Base-by-base conservation (phyloP, 768 basidiomycete species). In the Agaricus sinodeliciosus region DNA sequence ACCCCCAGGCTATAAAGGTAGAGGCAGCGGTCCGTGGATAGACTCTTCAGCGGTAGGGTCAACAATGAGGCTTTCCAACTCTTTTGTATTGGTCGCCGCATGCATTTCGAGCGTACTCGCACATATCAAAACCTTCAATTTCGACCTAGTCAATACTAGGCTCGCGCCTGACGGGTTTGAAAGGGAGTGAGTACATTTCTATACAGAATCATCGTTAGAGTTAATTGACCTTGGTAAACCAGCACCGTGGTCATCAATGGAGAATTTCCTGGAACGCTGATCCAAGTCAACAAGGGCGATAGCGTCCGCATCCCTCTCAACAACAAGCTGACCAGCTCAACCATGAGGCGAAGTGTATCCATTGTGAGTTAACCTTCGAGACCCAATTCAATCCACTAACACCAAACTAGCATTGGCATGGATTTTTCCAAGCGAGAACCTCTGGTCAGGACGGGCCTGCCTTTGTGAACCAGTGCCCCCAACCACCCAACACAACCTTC, bases 371-470 rank as follows among this genome's bases (percentile, higher is more conserved):
- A 6, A 3, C 6, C 6, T 11, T 31, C 2, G 31, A 11, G 3
- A 11, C 22, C 22, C 1, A 11, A 11, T 35, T 34, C 3, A 43
- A 2, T 19, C 5, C 2, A 27, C 28, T 28, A 9, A 16, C 9
- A 16, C 11, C 15, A 44, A 11, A 12, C 7, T 18, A 27, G 54
- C 39, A 44, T 9, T 51, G 39, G 39, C 40, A 27, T 37, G 50
- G 31, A 25, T 41, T 66, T 64, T 74, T 73, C 59, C 78, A 79
- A 63, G 61, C 69, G 43, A 62, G 69, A 34, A 72, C 73, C 4
- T 72, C 72, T 3, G 65, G 71, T 28, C 75, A 73, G 44, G 79
- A 80, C 44, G 79, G 78, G 6, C 65, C 67, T 63, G 50, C 57
- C 11, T 48, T 39, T 27, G 55, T 55, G 4, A 57, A 55, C 26